Base-by-base conservation (phyloP, 1,284 basidiomycete species). In the Trametes versicolor region DNA sequence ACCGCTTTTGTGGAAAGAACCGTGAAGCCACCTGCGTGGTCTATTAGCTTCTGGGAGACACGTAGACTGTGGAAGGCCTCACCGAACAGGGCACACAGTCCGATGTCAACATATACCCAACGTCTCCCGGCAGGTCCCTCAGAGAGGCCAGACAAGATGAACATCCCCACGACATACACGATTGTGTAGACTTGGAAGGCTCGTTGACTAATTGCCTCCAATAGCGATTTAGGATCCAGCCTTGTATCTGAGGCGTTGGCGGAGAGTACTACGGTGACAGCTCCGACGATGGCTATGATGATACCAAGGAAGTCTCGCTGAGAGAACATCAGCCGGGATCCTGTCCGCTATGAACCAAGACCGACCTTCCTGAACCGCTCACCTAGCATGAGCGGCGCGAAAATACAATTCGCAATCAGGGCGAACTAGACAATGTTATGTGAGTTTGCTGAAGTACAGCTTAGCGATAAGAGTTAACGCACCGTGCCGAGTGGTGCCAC, bases 401-500 rank as follows among this genome's bases (percentile, higher is more conserved):
- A 96, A 53, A 97, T 84, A 74, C 96, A 98, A 77, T 99, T 99
- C 19, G 97, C 95, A 60, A 99, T 91, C 10, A 99, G 83, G 1
- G 97, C 93, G 73, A 94, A 92, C 91, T 94, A 53, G 19, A 54
- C 61, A 63, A 56, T 59, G n/a, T 19, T 1, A n/a, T 41, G 32
- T 64, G 37, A 52, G 67, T 15, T 63, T 21, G 25, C 6, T 9
- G 21, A 21, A 13, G 21, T 4, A 25, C n/a, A 51, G 51, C 29
- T 52, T 39, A 56, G 56, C 59, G 50, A 48, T 39, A 45, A 19
- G 34, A 56, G n/a, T n/a, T 27, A 9, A 81, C 90, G 81, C 72
- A 96, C 95, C 36, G 95, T 97, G 36, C 97, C 96, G 8, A 99
- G 83, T 21, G 97, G 97, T 1, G 97, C 97, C n/a, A 99, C 96